These are phyloP conservation scores for Phaeomoniella chlamydospora DNA, from an alignment of 2,329 filamentous ascomycete species.

Conservation along the genomic window DNA sequence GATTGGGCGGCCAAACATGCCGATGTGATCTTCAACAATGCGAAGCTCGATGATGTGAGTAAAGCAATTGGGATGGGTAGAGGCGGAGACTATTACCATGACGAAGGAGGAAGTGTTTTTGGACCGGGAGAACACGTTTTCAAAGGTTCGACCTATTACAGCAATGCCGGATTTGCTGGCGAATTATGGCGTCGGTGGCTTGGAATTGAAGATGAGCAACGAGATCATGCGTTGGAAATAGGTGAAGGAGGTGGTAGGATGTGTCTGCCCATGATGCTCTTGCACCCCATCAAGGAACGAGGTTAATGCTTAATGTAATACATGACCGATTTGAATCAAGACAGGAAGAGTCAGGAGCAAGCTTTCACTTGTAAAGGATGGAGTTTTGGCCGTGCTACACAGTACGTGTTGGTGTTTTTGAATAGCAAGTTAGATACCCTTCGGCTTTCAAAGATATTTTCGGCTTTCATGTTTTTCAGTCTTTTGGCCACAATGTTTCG, in stretches of 20 bases:
- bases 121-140: slow-evolving; percentile 41
- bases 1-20: slow-evolving; percentile 40
- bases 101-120: slow-evolving; percentile 27
- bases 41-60: slow-evolving; percentile 31
- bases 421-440: too few relatives aligned
- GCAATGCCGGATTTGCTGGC: slow-evolving; percentile 34
- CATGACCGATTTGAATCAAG: too few relatives aligned
- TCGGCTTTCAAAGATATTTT: too few relatives aligned
- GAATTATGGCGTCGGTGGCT: slow-evolving; percentile 43
- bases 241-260: slow-evolving; percentile 8
- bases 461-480: too few relatives aligned
- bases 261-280: slow-evolving; percentile 13
- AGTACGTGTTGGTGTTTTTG: too few relatives aligned
- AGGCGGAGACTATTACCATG: slow-evolving; percentile 15
- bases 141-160: slow-evolving; percentile 38
- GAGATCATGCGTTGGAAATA: slow-evolving; percentile 6
- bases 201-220: slow-evolving; percentile 17
- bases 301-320: too few relatives aligned
- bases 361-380: too few relatives aligned
- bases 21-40: slow-evolving; percentile 41
- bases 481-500: too few relatives aligned
- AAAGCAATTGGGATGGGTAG: slow-evolving; percentile 29
- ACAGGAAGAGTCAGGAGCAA: too few relatives aligned
- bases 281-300: slow-evolving; percentile 13
- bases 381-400: too few relatives aligned